Conservation (phyloP, 805 yeast genomes). For the Zygosaccharomyces lentus region DNA sequence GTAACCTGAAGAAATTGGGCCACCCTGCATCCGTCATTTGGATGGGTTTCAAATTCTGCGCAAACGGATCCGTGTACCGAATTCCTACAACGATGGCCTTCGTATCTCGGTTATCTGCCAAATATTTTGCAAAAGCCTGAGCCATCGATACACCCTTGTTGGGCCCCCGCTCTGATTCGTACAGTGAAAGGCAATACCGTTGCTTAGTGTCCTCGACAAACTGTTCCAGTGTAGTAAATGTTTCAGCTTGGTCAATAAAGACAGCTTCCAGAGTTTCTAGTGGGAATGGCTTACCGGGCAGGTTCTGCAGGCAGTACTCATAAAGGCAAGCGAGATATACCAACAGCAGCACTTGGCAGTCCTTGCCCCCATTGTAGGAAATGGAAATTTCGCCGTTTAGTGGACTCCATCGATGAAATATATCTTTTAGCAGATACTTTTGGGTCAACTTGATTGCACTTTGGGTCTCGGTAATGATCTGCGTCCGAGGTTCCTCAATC, state of each 20-base stretch:
- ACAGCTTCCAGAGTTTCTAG: conserved; percentile 43
- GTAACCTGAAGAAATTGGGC: conserved; percentile 82
- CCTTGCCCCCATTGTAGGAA: conserved; percentile 95
- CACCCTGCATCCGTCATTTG: conserved; percentile 84
- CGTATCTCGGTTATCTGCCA: conserved; percentile 48
- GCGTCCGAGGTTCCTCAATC: conserved; percentile 10
- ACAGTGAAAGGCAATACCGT: conserved; percentile 50
- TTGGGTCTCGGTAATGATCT: conserved; percentile 27
- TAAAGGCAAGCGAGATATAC: conserved; percentile 57
- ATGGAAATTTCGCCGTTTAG: conserved; percentile 55
- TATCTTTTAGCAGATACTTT: conserved; percentile 22
- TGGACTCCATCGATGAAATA: conserved; percentile 32
- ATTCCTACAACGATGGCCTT: conserved; percentile 83
- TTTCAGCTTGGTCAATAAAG: conserved; percentile 67
- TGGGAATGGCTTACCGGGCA: conserved; percentile 29
- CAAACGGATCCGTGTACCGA: conserved; percentile 83
- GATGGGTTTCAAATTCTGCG: conserved; percentile 50
- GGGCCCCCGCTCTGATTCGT: conserved; percentile 32
- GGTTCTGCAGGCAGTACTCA: conserved; percentile 26
- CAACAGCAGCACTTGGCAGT: conserved; percentile 84
- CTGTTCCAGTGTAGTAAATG: conserved; percentile 64
- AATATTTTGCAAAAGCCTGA: conserved; percentile 63
- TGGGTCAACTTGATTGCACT: conserved; percentile 27
- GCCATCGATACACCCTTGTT: conserved; percentile 44
- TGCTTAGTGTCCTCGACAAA: conserved; percentile 57